Evolutionary conservation across 2,329 filamentous ascomycete species (phyloP), one percentile per base, ranked within the genome.

Genomic region (Cytospora paraplurivora): DNA sequence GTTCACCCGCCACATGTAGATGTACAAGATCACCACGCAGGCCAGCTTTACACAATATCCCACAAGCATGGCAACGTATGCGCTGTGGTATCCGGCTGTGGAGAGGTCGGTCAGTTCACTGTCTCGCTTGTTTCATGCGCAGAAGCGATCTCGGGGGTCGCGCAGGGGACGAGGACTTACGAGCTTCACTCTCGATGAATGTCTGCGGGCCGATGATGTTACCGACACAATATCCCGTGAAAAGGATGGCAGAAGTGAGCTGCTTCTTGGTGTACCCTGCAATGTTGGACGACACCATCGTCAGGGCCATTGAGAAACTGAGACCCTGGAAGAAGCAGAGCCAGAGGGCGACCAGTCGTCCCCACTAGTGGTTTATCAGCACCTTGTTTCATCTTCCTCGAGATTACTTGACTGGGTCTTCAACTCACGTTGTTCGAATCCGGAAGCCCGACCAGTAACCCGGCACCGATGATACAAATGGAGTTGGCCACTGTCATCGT

Each of bases 321-420:
- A 73, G 68, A 7, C 72, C 72, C 54, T 74, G 72, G 68, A 73
- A 73, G 63, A 70, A 74, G 66, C 71, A 73, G 8, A 87, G 74
- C 82, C 83, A 86, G 7, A 85, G 76, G 0, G 79, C 82, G 4
- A 86, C 83, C 1, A 86, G 73, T 3, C 82, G 76, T n/a, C 82
- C 83, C 83, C 83, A 85, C 75, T 74, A n/a, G 33, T n/a, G 10
- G 10, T 17, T 11, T 17, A 27, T 41, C 17, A 47, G 27, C n/a
- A 47, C 11, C 34, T 49, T 3, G 12, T 19, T 53, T 37, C 41
- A 13, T 27, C 34, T n/a, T 8, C 4, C 32, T 11, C 1, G 3
- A 4, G 34, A 27, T 5, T 27, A 27, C 8, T 21, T 17, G 21
- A 35, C 4, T 15, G 0, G 17, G 34, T 10, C 35, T 33, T 7